Percentiles rank a stretch among this genome's conserved stretches.
Evolutionary conservation across 805 yeast species (phyloP).

Genomic region (Lachancea mirantina): DNA sequence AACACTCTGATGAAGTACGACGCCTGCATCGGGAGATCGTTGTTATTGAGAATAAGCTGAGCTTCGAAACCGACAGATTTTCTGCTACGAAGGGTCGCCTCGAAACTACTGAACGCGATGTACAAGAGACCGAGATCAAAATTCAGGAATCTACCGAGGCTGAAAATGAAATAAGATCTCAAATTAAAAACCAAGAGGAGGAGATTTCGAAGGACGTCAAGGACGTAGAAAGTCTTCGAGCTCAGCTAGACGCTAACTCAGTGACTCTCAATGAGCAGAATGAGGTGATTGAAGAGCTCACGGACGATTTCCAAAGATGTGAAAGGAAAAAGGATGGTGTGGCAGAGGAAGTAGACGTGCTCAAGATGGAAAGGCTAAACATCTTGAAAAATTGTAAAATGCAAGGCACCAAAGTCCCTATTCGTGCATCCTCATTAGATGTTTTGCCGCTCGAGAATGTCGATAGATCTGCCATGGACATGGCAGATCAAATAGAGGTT

Average conservation of each 20-base stretch:
- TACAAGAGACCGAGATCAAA: constrained; percentile 32
- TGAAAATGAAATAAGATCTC: constrained; percentile 27
- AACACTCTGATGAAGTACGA: constrained; percentile 53
- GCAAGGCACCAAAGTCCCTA: constrained; percentile 58
- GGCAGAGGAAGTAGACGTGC: constrained; percentile 49
- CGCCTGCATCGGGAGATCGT: constrained; percentile 56
- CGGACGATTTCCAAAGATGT: constrained; percentile 20
- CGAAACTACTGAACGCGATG: constrained; percentile 35
- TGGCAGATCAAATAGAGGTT: constrained; percentile 43
- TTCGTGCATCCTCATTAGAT: constrained; percentile 52
- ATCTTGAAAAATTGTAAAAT: constrained; percentile 67
- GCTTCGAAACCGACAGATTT: constrained; percentile 57
- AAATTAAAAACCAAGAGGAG: constrained; percentile 35
- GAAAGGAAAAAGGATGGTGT: constrained; percentile 33
- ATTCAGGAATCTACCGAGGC: constrained; percentile 30
- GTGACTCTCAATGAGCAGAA: constrained; percentile 38
- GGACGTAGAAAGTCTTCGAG: constrained; percentile 32
- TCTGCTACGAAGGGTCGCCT: constrained; percentile 45
- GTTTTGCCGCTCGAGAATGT: constrained; percentile 54
- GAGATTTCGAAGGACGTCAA: constrained; percentile 35
- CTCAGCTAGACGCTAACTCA: constrained; percentile 26
- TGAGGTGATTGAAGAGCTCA: constrained; percentile 39
- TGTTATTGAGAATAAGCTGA: constrained; percentile 50
- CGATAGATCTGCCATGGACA: constrained; percentile 32
- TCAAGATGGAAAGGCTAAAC: constrained; percentile 49